phyloP scores from a whole-genome alignment of 441 rosid species.

The Rhodomyrtus psidioides region DNA sequence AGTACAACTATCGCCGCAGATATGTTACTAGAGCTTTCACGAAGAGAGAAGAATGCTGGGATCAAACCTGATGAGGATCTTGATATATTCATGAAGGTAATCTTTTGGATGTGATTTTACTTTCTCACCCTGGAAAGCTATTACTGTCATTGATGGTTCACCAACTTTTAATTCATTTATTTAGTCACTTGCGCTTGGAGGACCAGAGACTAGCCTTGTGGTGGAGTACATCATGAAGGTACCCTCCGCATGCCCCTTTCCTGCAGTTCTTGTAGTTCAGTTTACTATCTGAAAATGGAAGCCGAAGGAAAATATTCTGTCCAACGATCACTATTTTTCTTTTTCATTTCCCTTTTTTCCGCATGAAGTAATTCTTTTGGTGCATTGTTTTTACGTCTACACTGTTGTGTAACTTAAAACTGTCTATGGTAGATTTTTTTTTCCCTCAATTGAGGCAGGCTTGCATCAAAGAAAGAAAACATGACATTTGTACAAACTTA shows the following conservation, averaged over 20 bases:
- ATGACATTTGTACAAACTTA: not conserved
- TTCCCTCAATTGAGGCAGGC: not conserved
- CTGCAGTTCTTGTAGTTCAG: not conserved
- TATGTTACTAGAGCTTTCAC: conserved; percentile 89
- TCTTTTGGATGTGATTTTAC: not conserved
- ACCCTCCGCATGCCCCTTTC: conserved; percentile 20
- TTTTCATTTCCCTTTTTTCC: not conserved
- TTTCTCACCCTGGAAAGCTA: not conserved
- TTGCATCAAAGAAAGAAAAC: not conserved
- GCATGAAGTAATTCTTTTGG: not conserved
- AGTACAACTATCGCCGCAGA: conserved; percentile 36
- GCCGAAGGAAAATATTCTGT: not conserved
- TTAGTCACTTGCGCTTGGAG: conserved; percentile 91
- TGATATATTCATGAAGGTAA: conserved; percentile 97
- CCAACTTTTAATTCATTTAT: conserved; percentile 6
- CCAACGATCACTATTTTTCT: not conserved
- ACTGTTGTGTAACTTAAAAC: not conserved
- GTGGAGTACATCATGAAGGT: conserved; percentile 98
- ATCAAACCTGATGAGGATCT: conserved; percentile 99
- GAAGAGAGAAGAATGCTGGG: conserved; percentile 90
- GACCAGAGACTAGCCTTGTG: conserved; percentile 71
- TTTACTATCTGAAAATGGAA: not conserved
- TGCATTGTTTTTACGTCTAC: not conserved
- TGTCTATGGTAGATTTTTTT: not conserved
- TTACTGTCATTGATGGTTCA: not conserved